phyloP scores from a whole-genome alignment of 345 rosid species.

The Pelargonium nanum region DNA sequence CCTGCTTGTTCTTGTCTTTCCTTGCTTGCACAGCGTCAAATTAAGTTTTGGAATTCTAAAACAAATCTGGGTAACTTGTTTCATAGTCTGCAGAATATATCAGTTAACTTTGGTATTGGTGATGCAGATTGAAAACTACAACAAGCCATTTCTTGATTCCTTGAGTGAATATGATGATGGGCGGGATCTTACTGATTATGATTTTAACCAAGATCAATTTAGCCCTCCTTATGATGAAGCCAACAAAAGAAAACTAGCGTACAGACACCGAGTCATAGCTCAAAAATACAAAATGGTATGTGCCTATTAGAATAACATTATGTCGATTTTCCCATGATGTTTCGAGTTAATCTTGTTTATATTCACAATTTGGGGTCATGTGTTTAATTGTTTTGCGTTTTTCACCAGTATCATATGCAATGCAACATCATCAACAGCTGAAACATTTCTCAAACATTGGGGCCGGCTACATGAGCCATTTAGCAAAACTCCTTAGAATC shows the following conservation, averaged over 20 bases:
- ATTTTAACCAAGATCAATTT: constrained; percentile 54
- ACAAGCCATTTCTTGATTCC: constrained; percentile 59
- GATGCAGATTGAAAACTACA: constrained; percentile 69
- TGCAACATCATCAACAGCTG: too few species aligned
- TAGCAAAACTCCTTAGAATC: too few species aligned
- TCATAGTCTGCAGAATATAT: not conserved
- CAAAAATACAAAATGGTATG: constrained; percentile 52
- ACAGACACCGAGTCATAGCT: constrained; percentile 53
- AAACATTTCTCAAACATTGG: too few species aligned
- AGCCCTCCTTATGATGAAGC: constrained; percentile 42
- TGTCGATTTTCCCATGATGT: not conserved
- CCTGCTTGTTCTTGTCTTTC: not conserved
- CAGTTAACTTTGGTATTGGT: not conserved
- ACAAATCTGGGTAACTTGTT: too few species aligned
- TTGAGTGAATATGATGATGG: constrained; percentile 61
- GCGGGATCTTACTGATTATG: constrained; percentile 52
- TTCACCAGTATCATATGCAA: not conserved
- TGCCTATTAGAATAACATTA: not conserved
- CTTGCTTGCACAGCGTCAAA: not conserved
- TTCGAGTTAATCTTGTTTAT: not conserved
- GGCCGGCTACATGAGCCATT: too few species aligned
- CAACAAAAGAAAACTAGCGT: constrained; percentile 63
- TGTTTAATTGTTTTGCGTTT: too few species aligned
- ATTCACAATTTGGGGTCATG: too few species aligned
- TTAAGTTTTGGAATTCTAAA: not conserved